phyloP scores from a whole-genome alignment of 441 rosid species.

The Dalechampia spathulata region DNA sequence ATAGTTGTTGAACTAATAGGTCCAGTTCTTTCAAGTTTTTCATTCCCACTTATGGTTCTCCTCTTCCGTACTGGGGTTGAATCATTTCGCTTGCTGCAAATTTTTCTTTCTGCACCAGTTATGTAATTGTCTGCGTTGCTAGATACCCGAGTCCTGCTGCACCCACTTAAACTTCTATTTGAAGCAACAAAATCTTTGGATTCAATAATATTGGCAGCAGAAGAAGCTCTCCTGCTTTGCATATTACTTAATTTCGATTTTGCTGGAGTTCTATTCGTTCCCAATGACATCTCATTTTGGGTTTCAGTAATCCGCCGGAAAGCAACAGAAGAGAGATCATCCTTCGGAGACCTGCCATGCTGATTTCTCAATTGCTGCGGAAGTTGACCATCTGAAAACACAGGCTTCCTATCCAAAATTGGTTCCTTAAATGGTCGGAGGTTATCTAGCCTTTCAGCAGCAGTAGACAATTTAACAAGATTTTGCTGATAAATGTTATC shows the following conservation, averaged over 20 bases:
- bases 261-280: constrained; percentile 26
- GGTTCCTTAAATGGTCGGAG: constrained; percentile 7
- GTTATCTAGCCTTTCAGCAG: constrained; percentile 19
- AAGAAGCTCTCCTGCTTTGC: constrained; percentile 35
- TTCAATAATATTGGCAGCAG: constrained; percentile 31
- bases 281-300: constrained; percentile 23
- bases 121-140: constrained; percentile 28
- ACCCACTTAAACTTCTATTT: constrained; percentile 46
- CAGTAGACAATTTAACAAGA: constrained; percentile 16
- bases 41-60: constrained; percentile 31
- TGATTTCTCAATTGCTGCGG: constrained; percentile 22
- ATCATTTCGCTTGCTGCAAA: constrained; percentile 33
- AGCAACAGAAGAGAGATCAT: constrained; percentile 24
- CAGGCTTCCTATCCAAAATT: constrained; percentile 21
- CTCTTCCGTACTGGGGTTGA: constrained; percentile 59
- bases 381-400: constrained; percentile 18
- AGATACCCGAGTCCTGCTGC: constrained; percentile 27
- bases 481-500: constrained; percentile 26
- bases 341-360: constrained; percentile 31
- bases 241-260: constrained; percentile 30
- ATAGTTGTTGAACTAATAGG: constrained; percentile 19
- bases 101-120: constrained; percentile 26
- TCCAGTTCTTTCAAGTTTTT: constrained; percentile 34
- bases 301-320: constrained; percentile 24
- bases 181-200: constrained; percentile 52